A percentile compares a stretch with the other conserved stretches of the same genome.
Conservation (phyloP, 2,329 filamentous ascomycete genomes). For the Simplicillium aogashimaense region DNA sequence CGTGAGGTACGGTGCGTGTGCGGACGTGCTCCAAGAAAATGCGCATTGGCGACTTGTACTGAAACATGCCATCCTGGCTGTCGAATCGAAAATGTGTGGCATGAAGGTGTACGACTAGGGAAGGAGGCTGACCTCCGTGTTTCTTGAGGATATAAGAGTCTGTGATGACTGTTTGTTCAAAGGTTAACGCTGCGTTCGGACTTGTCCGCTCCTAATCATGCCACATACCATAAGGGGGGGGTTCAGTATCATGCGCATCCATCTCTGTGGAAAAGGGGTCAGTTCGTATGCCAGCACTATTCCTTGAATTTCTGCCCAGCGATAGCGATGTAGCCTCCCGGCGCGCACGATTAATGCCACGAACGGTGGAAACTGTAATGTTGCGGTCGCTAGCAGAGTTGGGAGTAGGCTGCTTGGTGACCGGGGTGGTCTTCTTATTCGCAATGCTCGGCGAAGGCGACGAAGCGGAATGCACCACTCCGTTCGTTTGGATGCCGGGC, state of each 20-base stretch:
- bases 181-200: slow-evolving; percentile 12
- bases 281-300: slow-evolving; percentile 38
- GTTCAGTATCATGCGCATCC: slow-evolving; percentile 26
- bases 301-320: slow-evolving; percentile 36
- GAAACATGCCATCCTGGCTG: slow-evolving; percentile 83
- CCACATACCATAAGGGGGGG: slow-evolving; percentile 40
- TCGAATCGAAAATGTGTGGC: slow-evolving; percentile 85
- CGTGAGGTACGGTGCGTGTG: slow-evolving; percentile 73
- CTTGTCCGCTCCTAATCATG: not conserved
- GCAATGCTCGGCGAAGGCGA: slow-evolving; percentile 51
- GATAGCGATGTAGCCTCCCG: slow-evolving; percentile 42
- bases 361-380: slow-evolving; percentile 30
- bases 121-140: slow-evolving; percentile 65
- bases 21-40: slow-evolving; percentile 69
- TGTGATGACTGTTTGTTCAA: slow-evolving; percentile 49
- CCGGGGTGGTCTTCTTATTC: slow-evolving; percentile 39
- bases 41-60: slow-evolving; percentile 87
- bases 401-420: slow-evolving; percentile 26
- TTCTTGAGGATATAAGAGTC: slow-evolving; percentile 75
- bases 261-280: slow-evolving; percentile 36
- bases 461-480: slow-evolving; percentile 43
- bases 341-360: slow-evolving; percentile 46
- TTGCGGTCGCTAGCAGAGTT: slow-evolving; percentile 24
- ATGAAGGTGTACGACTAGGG: slow-evolving; percentile 78
- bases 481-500: slow-evolving; percentile 57